These are phyloP conservation scores for Suillus cothurnatus DNA, from an alignment of 768 basidiomycete species.

Conservation along the genomic window DNA sequence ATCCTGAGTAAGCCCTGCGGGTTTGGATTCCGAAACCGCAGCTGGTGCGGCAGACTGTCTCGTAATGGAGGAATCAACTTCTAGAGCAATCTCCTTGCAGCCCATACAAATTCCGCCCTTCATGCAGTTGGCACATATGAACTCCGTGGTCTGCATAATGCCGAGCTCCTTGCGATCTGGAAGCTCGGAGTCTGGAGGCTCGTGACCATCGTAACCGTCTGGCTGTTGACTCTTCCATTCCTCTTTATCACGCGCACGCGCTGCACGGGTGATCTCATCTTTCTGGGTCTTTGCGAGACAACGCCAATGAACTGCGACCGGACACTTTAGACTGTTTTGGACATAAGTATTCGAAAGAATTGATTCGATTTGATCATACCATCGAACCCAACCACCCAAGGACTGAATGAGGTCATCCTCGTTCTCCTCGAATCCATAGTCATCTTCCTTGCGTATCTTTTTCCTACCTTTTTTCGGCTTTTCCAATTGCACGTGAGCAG, in stretches of 20 bases:
- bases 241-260: conserved; percentile 50
- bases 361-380: conserved; percentile 47
- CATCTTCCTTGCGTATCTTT: conserved; percentile 46
- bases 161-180: conserved; percentile 49
- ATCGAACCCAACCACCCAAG: conserved; percentile 84
- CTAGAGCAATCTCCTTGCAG: conserved; percentile 60
- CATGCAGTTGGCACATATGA: conserved; percentile 72
- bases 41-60: conserved; percentile 18
- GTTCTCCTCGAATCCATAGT: conserved; percentile 51
- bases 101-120: conserved; percentile 81
- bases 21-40: neutral
- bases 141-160: conserved; percentile 69
- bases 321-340: conserved; percentile 66
- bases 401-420: conserved; percentile 50
- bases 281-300: conserved; percentile 68
- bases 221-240: conserved; percentile 37
- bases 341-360: conserved; percentile 9
- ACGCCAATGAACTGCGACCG: conserved; percentile 75
- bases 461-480: conserved; percentile 41
- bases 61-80: conserved; percentile 41
- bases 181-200: conserved; percentile 32
- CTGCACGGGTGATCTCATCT: conserved; percentile 73
- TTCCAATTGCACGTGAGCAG: conserved; percentile 56
- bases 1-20: conserved; percentile 20
- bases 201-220: conserved; percentile 24